Evolutionary conservation across 2,329 filamentous ascomycete genomes (phyloP).

Genomic region (Xylaria sp.): DNA sequence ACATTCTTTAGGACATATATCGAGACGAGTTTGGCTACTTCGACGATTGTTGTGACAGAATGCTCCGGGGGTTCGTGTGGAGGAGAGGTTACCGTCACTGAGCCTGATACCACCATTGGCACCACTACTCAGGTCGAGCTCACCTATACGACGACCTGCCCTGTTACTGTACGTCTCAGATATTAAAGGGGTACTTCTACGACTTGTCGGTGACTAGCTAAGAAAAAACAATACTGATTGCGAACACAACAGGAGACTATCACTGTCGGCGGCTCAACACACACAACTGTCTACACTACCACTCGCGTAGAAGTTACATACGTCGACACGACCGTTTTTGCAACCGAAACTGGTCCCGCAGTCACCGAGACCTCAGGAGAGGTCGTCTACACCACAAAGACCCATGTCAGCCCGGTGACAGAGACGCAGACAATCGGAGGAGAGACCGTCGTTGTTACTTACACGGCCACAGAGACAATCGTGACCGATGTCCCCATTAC

Average conservation of each 20-base stretch:
- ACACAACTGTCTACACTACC: conserved; percentile 35
- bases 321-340: conserved; percentile 25
- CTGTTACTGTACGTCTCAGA: conserved; percentile 31
- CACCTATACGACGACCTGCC: conserved; percentile 46
- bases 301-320: conserved; percentile 33
- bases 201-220: neutral
- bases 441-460: conserved; percentile 47
- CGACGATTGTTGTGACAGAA: conserved; percentile 50
- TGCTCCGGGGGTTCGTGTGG: conserved; percentile 46
- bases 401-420: conserved; percentile 52
- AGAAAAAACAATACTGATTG: conserved; percentile 7
- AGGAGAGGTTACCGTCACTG: conserved; percentile 43
- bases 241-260: conserved; percentile 20
- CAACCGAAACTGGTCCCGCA: conserved; percentile 35
- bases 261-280: conserved; percentile 27
- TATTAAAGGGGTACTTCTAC: neutral
- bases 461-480: conserved; percentile 48
- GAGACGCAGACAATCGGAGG: conserved; percentile 52
- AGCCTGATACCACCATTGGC: conserved; percentile 45
- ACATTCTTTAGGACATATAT: conserved; percentile 46
- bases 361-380: conserved; percentile 47
- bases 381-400: conserved; percentile 50
- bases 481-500: conserved; percentile 41
- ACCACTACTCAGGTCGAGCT: conserved; percentile 46
- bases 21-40: conserved; percentile 50